phyloP scores from a whole-genome alignment of 2,329 filamentous ascomycete species.

The Fusarium sp. region DNA sequence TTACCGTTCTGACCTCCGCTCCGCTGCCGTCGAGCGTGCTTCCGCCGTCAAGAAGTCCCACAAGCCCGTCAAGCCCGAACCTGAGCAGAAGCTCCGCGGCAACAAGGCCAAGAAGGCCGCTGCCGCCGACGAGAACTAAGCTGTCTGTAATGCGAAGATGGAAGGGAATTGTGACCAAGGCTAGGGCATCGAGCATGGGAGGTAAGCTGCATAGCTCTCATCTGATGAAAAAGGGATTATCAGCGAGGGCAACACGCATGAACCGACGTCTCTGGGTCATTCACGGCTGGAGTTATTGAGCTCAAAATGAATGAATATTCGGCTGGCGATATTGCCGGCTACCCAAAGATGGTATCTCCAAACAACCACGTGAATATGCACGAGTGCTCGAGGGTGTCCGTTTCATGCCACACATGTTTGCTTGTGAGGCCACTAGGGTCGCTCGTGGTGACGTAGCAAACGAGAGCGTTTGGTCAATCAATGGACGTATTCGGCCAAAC shows the following conservation, averaged over 20 bases:
- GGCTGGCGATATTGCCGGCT: slow-evolving; percentile 34
- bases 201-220: slow-evolving; percentile 35
- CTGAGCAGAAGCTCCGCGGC: slow-evolving; percentile 79
- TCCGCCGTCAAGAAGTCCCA: slow-evolving; percentile 85
- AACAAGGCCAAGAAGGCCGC: slow-evolving; percentile 80
- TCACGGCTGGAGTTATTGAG: slow-evolving; percentile 44
- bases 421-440: not conserved
- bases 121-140: slow-evolving; percentile 52
- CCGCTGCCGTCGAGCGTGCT: slow-evolving; percentile 83
- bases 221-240: slow-evolving; percentile 37
- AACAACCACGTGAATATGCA: slow-evolving; percentile 1
- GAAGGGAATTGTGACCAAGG: slow-evolving; percentile 32
- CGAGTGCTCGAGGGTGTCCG: not conserved
- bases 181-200: slow-evolving; percentile 34
- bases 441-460: not conserved
- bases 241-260: slow-evolving; percentile 37
- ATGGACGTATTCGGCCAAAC: not conserved
- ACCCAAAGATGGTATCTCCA: slow-evolving; percentile 21
- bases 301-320: slow-evolving; percentile 45
- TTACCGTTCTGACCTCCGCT: slow-evolving; percentile 84
- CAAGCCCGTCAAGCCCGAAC: slow-evolving; percentile 77
- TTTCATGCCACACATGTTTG: not conserved
- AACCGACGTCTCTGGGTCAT: slow-evolving; percentile 42
- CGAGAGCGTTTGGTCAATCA: not conserved
- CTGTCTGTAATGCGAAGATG: slow-evolving; percentile 25